Conservation (phyloP, 192 early-diverging fungal species). For the Pilaira anomala region DNA sequence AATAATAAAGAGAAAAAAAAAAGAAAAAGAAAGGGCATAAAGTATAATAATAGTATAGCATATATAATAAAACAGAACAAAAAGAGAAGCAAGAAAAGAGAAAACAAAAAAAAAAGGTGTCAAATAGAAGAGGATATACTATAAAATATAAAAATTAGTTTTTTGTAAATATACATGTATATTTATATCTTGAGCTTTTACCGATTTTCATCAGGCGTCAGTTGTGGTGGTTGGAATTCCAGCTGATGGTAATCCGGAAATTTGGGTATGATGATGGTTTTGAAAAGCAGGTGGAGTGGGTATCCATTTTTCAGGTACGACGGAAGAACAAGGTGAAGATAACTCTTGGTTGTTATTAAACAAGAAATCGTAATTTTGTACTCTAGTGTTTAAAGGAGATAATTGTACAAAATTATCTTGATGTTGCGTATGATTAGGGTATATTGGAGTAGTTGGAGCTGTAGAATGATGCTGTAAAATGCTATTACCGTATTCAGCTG, state of each 20-base stretch:
- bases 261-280: neutral
- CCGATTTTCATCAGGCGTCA: slow-evolving; percentile 2
- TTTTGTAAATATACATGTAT: neutral
- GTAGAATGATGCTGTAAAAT: neutral
- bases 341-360: neutral
- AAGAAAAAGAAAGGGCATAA: slow-evolving; percentile 1
- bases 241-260: neutral
- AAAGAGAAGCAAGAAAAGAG: neutral
- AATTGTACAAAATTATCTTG: too few relatives aligned
- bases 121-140: neutral
- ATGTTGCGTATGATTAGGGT: too few relatives aligned
- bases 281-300: neutral
- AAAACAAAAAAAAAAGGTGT: neutral
- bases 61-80: neutral
- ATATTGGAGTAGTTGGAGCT: slow-evolving; percentile 11
- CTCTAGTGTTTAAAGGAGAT: too few relatives aligned
- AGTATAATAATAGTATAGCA: neutral
- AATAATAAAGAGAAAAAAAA: neutral
- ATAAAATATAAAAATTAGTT: slow-evolving; percentile 12
- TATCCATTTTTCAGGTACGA: neutral
- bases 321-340: slow-evolving; percentile 3
- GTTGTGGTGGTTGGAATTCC: neutral
- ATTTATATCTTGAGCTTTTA: neutral
- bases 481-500: too few relatives aligned
- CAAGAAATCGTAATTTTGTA: too few relatives aligned